Base-by-base conservation (phyloP, 306 rosid genomes). In the Clitoria ternatea region DNA sequence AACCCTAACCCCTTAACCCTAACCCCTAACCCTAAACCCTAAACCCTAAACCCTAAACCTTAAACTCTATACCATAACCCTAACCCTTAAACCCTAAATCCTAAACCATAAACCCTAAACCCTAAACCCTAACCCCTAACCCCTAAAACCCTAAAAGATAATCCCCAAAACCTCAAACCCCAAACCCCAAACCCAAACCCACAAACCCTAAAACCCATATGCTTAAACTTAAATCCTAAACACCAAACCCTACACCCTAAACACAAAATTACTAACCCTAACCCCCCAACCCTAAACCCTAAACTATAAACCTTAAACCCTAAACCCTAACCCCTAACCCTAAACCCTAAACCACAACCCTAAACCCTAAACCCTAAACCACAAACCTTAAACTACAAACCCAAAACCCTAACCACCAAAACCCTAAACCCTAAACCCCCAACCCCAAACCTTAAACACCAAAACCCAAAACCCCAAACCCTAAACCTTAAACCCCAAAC, bases 341-440 rank as follows among this genome's bases (percentile, higher is more conserved):
- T 0, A 15, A 47, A 47, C 10, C 24, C 24, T 4, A 47, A 47
- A 47, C 53, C 20, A 22, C 6, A 47, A 47, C n/a, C n/a, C n/a
- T n/a, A n/a, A n/a, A n/a, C n/a, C n/a, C n/a, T n/a, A n/a, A n/a
- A n/a, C n/a, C n/a, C n/a, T n/a, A n/a, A n/a, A n/a, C n/a, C n/a
- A n/a, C n/a, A n/a, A n/a, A n/a, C n/a, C n/a, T n/a, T n/a, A n/a
- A n/a, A n/a, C n/a, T n/a, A n/a, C n/a, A n/a, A n/a, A n/a, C n/a
- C n/a, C n/a, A n/a, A n/a, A n/a, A 15, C 23, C 23, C 22, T 14
- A 15, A 15, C 2, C 53, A 22, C 8, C 0, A 47, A 47, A 2
- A 45, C 78, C 71, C 23, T 18, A 61, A 61, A 59, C 78, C 57
- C 44, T 42, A 26, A 42, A 42, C 29, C 53, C 23, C 1, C 15